Percentiles rank a stretch among this genome's conserved stretches.
phyloP scores from a whole-genome alignment of 1,284 basidiomycete species.

The Leccinum pachyderme region DNA sequence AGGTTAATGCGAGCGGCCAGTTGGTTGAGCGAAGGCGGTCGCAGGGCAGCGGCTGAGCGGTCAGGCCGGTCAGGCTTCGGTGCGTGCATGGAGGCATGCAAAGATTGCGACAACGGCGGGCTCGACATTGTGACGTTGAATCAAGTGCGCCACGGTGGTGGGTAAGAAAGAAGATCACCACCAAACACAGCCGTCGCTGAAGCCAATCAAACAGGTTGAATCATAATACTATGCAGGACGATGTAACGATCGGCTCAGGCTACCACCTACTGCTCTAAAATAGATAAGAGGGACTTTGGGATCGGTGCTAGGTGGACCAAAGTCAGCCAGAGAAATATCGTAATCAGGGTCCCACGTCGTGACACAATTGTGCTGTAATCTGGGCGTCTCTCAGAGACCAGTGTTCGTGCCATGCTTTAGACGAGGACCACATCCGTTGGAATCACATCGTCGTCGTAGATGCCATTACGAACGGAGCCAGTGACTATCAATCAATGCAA shows the following conservation, averaged over 20 bases:
- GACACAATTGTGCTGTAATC: no score
- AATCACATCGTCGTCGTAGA: no score
- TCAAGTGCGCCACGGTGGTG: slow-evolving; percentile 1
- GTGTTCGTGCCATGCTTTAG: no score
- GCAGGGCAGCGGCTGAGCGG: slow-evolving; percentile 32
- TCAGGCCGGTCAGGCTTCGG: slow-evolving; percentile 46
- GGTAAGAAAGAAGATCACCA: slow-evolving; percentile 15
- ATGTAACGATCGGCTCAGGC: background rate
- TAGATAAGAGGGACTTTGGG: no score
- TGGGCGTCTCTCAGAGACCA: no score
- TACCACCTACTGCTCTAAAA: background rate
- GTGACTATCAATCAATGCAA: background rate
- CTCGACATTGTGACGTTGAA: slow-evolving; percentile 27
- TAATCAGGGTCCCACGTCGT: no score
- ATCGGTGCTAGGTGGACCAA: no score
- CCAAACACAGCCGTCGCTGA: background rate
- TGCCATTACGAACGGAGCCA: no score
- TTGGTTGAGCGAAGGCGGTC: slow-evolving; percentile 75
- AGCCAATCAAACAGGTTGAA: background rate
- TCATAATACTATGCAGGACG: background rate
- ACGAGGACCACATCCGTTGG: no score
- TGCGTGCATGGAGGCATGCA: slow-evolving; percentile 36
- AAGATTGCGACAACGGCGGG: slow-evolving; percentile 29
- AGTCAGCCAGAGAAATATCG: no score
- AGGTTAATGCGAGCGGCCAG: slow-evolving; percentile 71